phyloP scores from a whole-genome alignment of 805 yeast genomes.

The Lachancea waltii region DNA sequence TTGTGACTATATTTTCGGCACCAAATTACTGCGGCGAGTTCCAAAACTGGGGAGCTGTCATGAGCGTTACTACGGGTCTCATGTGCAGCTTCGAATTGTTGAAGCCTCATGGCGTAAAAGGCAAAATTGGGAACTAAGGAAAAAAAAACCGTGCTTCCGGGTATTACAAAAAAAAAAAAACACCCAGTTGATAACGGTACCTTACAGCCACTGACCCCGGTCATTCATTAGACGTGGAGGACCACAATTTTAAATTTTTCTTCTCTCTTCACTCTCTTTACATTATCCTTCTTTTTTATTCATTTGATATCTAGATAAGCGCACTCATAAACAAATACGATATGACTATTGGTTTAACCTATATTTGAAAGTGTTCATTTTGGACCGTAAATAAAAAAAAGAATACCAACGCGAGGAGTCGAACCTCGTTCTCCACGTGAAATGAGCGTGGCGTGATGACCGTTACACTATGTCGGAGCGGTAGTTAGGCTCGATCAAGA shows the following conservation, averaged over 20 bases:
- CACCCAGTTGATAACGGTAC: too few relatives aligned
- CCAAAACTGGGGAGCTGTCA: conserved; percentile 73
- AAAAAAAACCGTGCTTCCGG: too few relatives aligned
- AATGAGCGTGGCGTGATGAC: conserved; percentile 27
- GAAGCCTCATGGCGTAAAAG: conserved; percentile 42
- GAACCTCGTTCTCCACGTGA: conserved; percentile 29
- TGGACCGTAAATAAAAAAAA: too few relatives aligned
- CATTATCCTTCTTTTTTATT: not conserved
- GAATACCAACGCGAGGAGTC: conserved; percentile 28
- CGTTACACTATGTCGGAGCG: conserved; percentile 28
- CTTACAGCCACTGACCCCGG: too few relatives aligned
- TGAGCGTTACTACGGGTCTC: conserved; percentile 61
- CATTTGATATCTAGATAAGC: not conserved
- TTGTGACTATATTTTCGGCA: conserved; percentile 75
- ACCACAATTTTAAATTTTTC: too few relatives aligned
- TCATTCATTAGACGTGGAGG: too few relatives aligned
- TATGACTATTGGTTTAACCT: too few relatives aligned
- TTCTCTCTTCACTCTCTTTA: not conserved
- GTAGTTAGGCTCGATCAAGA: too few relatives aligned
- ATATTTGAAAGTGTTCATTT: too few relatives aligned
- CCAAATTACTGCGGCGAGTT: conserved; percentile 83
- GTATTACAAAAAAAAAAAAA: too few relatives aligned
- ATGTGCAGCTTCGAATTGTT: conserved; percentile 67
- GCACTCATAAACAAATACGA: too few relatives aligned
- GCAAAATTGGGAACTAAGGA: too few relatives aligned